Evolutionary conservation across 352 stramenopile genomes (phyloP), one percentile per base, ranked within the genome.

Genomic region (Phytophthora agathidicida): DNA sequence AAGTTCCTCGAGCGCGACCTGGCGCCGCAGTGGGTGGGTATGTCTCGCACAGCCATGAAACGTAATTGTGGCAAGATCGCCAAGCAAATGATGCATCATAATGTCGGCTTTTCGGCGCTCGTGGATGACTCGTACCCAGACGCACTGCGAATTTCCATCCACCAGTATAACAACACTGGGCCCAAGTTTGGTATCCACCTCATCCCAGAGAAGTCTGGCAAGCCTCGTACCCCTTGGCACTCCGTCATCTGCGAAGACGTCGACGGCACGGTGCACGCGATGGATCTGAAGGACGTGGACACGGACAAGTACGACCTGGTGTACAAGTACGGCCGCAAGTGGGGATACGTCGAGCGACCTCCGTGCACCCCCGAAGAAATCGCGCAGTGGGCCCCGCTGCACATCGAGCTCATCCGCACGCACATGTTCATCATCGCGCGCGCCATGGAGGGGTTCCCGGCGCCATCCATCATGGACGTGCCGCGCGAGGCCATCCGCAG

Each of bases 321-420:
- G 17, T 66, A 66, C 35, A 66, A 66, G 11, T 22, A 55, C 41
- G 57, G 48, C 16, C 57, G 48, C 33, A 66, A 66, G 26, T 66
- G 57, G 57, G 57, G 48, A 14, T 60, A 49, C 48, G 41, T 55
- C 41, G 41, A 66, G 11, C 41, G 47, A 46, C 38, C 46, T 7
- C 5, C 35, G 10, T 64, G 54, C 37, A 64, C 54, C 8, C 28
- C 54, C n/a, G 44, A 64, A 23, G 54, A 57, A 36, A 37, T 41
- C 0, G 54, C 54, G 20, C 54, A 64, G 23, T 64, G 54, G 54
- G 36, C 20, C 20, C 24, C 54, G 23, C 37, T 64, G 20, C 27
- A 64, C 37, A 30, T 64, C 27, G 35, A 64, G 44, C 54, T 64
- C 44, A 43, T 64, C 44, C 54, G 54, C 28, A 64, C 54, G 7